These are phyloP conservation scores for Metschnikowia aberdeeniae DNA, from an alignment of 805 yeast genomes.

Conservation along the genomic window DNA sequence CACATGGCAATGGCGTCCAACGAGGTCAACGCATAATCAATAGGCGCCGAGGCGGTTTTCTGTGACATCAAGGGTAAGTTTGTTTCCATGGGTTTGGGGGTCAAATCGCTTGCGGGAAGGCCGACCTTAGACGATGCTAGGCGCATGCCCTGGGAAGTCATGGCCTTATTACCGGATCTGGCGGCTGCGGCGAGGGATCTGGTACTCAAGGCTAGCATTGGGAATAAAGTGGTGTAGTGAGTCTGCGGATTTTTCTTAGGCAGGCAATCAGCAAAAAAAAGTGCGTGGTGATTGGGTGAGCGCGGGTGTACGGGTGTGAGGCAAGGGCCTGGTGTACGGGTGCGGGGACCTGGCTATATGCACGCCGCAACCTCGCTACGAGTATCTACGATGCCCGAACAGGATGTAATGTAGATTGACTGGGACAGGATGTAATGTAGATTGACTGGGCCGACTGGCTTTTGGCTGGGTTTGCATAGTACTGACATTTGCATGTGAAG, in stretches of 20 bases:
- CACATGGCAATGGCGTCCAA: conserved; percentile 80
- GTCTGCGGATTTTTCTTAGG: conserved; percentile 8
- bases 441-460: no score
- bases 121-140: conserved; percentile 18
- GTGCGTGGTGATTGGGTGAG: conserved; percentile 30
- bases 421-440: no score
- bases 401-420: no score
- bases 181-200: conserved; percentile 23
- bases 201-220: conserved; percentile 28
- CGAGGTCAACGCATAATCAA: conserved; percentile 80
- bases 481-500: no score
- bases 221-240: background rate
- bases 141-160: conserved; percentile 15
- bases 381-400: no score
- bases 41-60: conserved; percentile 47
- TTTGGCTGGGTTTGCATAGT: no score
- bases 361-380: no score
- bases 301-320: conserved; percentile 14
- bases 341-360: no score
- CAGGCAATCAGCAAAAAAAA: conserved; percentile 35
- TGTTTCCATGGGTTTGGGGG: conserved; percentile 54
- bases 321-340: no score
- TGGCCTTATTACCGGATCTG: conserved; percentile 1
- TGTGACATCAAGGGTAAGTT: conserved; percentile 69
- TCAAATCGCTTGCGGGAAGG: conserved; percentile 39